Percentiles rank a stretch among this genome's conserved stretches.
These are phyloP conservation scores for Capsicum pubescens DNA, from an alignment of 257 asterid genomes.

Conservation along the genomic window DNA sequence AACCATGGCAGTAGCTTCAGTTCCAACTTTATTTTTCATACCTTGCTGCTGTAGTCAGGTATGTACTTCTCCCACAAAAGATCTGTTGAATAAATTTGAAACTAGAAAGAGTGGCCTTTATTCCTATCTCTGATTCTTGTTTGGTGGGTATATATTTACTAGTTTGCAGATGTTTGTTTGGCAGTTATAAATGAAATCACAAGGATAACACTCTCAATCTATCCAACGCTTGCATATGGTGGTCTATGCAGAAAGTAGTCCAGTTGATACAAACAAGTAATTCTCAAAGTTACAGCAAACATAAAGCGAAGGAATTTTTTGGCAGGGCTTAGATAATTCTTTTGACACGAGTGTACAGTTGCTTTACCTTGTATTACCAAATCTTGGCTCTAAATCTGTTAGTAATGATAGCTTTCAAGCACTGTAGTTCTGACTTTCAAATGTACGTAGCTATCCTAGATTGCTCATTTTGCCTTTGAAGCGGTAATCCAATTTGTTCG, in stretches of 20 bases:
- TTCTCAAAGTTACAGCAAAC: background rate
- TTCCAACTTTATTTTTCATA: constrained; percentile 7
- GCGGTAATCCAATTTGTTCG: background rate
- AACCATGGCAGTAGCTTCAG: constrained; percentile 71
- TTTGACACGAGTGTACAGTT: constrained; percentile 31
- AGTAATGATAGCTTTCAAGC: constrained; percentile 10
- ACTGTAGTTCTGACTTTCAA: background rate
- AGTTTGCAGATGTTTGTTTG: constrained; percentile 27
- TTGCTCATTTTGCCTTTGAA: background rate
- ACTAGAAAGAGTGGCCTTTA: background rate
- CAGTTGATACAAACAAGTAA: background rate
- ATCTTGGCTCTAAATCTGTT: constrained; percentile 4
- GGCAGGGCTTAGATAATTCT: constrained; percentile 27
- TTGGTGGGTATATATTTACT: background rate
- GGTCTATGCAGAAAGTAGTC: background rate
- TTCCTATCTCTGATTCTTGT: background rate
- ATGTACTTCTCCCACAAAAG: background rate
- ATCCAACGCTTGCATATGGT: constrained; percentile 8
- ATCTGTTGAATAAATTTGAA: background rate
- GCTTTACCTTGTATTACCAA: constrained; percentile 9
- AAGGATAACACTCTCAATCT: background rate
- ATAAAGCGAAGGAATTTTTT: background rate
- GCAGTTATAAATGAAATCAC: background rate
- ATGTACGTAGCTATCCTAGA: background rate
- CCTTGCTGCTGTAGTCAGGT: constrained; percentile 26